Evolutionary conservation across 2,329 filamentous ascomycete genomes (phyloP).

Genomic region (Colletotrichum liriopes): DNA sequence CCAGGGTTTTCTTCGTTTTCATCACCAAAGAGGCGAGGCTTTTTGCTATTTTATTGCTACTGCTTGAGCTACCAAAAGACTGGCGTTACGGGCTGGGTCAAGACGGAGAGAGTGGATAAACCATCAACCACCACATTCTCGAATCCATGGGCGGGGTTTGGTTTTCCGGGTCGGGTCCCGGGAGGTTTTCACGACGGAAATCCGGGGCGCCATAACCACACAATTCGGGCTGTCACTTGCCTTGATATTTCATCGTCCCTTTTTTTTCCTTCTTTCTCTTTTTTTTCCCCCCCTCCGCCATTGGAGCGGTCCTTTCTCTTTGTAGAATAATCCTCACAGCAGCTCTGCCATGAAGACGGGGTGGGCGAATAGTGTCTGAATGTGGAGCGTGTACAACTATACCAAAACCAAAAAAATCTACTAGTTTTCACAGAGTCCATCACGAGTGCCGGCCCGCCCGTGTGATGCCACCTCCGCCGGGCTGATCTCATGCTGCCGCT

Average conservation of each 20-base stretch:
- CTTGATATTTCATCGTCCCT: not conserved
- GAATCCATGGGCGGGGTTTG: constrained; percentile 1
- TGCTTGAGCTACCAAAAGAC: constrained; percentile 17
- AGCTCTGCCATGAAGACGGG: constrained; percentile 2
- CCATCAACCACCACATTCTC: not conserved
- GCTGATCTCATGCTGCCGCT: too few relatives aligned
- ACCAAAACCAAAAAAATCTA: not conserved
- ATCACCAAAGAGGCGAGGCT: constrained; percentile 8
- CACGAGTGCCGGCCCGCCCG: too few relatives aligned
- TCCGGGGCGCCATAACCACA: not conserved
- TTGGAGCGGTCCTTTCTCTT: not conserved
- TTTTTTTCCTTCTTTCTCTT: not conserved
- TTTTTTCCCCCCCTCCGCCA: not conserved
- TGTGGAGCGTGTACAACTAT: constrained; percentile 6
- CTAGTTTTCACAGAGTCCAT: too few relatives aligned
- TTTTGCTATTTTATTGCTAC: constrained; percentile 9
- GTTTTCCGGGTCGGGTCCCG: not conserved
- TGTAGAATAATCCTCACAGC: constrained; percentile 13
- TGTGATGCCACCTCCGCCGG: too few relatives aligned
- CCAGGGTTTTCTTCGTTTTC: not conserved
- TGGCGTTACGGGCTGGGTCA: constrained; percentile 35
- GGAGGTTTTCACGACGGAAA: not conserved
- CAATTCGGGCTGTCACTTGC: not conserved
- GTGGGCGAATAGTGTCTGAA: not conserved
- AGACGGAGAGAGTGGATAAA: constrained; percentile 22